Evolutionary conservation across 2,329 filamentous ascomycete species (phyloP).

Genomic region (Pseudogymnoascus sp.): DNA sequence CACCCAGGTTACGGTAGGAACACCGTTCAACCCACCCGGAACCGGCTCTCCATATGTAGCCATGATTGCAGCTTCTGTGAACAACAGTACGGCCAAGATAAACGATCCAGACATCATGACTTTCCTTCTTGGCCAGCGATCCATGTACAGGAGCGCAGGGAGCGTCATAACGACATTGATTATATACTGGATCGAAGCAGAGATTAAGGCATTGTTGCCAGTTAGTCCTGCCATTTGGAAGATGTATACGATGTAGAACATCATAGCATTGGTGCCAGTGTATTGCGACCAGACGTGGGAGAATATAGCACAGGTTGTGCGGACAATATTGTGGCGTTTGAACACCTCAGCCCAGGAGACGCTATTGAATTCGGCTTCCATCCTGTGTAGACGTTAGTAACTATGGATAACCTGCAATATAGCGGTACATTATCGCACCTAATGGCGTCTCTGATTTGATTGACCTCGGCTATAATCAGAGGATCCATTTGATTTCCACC

Average conservation of each 20-base stretch:
- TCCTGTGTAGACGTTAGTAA: neutral
- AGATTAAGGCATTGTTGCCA: constrained; percentile 30
- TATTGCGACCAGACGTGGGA: constrained; percentile 20
- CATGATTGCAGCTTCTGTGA: constrained; percentile 4
- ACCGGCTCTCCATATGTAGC: constrained; percentile 6
- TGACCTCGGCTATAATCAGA: constrained; percentile 49
- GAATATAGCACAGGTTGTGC: constrained; percentile 9
- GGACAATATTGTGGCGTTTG: neutral
- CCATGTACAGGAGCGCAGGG: constrained; percentile 10
- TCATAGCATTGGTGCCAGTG: constrained; percentile 25
- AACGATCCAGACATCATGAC: constrained; percentile 7
- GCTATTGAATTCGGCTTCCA: neutral
- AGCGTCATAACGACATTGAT: constrained; percentile 12
- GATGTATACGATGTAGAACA: constrained; percentile 33
- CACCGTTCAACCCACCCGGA: neutral
- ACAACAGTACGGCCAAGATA: neutral
- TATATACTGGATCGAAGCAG: constrained; percentile 20
- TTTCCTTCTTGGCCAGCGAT: constrained; percentile 1
- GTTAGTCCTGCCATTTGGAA: constrained; percentile 33
- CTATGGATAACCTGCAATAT: neutral
- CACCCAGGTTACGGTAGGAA: constrained; percentile 40
- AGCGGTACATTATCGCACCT: neutral
- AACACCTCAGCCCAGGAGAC: neutral
- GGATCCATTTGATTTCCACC: constrained; percentile 47
- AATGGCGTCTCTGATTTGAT: constrained; percentile 36